These are phyloP conservation scores for Galium porrigens DNA, from an alignment of 305 asterid species.

Conservation along the genomic window DNA sequence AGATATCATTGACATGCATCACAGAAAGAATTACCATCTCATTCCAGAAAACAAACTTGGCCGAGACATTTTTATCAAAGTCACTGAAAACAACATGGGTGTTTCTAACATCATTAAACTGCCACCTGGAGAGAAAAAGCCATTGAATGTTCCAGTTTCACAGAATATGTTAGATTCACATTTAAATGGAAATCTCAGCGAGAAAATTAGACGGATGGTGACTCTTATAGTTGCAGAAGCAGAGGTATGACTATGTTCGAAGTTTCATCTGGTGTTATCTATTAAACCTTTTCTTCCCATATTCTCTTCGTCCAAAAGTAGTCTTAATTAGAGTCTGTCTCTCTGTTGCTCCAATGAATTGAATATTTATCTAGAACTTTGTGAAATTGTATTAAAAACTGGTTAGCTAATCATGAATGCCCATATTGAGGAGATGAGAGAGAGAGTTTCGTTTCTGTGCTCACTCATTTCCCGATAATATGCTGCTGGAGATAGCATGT, in stretches of 20 bases:
- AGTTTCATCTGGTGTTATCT: neutral
- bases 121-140: slow-evolving; percentile 76
- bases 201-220: slow-evolving; percentile 43
- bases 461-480: neutral
- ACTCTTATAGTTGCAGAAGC: slow-evolving; percentile 68
- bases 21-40: slow-evolving; percentile 49
- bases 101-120: slow-evolving; percentile 42
- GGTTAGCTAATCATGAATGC: neutral
- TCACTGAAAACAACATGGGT: slow-evolving; percentile 35
- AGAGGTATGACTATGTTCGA: slow-evolving; percentile 36
- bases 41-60: slow-evolving; percentile 85
- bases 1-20: slow-evolving; percentile 56
- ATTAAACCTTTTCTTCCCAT: neutral
- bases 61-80: slow-evolving; percentile 64
- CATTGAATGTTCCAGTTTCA: slow-evolving; percentile 60
- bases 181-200: slow-evolving; percentile 46
- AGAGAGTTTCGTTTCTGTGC: neutral
- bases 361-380: neutral
- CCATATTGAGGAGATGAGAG: neutral
- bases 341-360: neutral
- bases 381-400: neutral
- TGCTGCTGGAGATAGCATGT: neutral
- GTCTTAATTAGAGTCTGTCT: neutral
- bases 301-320: neutral
- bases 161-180: slow-evolving; percentile 80